Conservation (phyloP, 441 rosid genomes). For the Croton laevigatus region DNA sequence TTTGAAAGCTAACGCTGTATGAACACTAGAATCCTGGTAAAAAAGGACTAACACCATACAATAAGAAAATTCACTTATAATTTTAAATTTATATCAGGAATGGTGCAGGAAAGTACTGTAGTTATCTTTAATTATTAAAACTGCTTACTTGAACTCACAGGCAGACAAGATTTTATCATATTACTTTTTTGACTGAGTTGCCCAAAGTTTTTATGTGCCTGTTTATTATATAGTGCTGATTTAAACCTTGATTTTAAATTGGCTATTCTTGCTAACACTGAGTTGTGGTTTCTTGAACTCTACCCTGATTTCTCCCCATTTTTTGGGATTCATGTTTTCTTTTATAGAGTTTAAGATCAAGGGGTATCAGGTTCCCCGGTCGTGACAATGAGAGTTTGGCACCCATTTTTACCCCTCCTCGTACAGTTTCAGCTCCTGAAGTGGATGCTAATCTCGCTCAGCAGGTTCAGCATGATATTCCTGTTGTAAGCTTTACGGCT, state of each 20-base stretch:
- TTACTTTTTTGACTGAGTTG: not conserved
- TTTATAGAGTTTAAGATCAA: constrained; percentile 67
- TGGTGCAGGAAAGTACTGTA: constrained; percentile 1
- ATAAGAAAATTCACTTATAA: not conserved
- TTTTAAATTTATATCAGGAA: not conserved
- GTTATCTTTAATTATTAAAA: not conserved
- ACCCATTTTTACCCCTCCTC: constrained; percentile 92
- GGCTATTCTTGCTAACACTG: constrained; percentile 4
- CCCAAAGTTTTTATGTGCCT: not conserved
- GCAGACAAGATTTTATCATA: not conserved
- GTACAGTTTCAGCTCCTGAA: constrained; percentile 66
- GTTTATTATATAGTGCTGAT: not conserved
- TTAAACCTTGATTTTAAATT: not conserved
- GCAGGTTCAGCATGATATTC: constrained; percentile 53
- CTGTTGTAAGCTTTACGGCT: constrained; percentile 54
- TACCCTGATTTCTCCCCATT: constrained; percentile 2
- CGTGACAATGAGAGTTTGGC: constrained; percentile 93
- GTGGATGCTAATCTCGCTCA: constrained; percentile 46
- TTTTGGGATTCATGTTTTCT: constrained; percentile 1
- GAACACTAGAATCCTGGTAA: not conserved
- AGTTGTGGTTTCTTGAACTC: constrained; percentile 7
- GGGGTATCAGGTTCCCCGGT: constrained; percentile 95
- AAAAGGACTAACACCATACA: not conserved
- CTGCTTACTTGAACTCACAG: not conserved
- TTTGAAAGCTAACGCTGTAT: not conserved